These are phyloP conservation scores for Aspergillus novoparasiticus DNA, from an alignment of 2,329 filamentous ascomycete genomes.

Conservation along the genomic window DNA sequence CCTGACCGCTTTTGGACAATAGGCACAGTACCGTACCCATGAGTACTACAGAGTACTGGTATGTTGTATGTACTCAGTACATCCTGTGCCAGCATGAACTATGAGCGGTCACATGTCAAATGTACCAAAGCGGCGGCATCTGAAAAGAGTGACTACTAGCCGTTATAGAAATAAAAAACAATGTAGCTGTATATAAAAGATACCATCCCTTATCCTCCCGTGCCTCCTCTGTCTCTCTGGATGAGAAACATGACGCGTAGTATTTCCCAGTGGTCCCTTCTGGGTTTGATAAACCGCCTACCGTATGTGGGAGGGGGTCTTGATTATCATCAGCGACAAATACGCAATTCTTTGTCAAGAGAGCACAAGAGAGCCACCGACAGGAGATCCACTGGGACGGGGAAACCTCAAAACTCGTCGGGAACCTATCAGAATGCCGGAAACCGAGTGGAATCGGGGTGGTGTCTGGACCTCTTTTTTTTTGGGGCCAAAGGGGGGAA, in stretches of 20 bases:
- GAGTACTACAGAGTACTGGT: neutral
- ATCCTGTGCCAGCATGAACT: neutral
- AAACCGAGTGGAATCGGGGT: neutral
- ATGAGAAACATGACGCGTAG: neutral
- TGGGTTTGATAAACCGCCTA: neutral
- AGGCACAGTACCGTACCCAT: no score
- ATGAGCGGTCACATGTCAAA: neutral
- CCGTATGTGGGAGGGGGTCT: neutral
- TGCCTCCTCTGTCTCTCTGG: neutral
- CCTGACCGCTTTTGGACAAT: neutral
- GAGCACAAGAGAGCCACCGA: conserved; percentile 16
- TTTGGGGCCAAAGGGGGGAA: neutral
- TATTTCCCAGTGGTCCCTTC: neutral
- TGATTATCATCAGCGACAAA: neutral
- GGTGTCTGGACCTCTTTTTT: conserved; percentile 13
- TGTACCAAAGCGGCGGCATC: neutral
- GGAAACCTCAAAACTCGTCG: conserved; percentile 15
- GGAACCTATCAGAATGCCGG: conserved; percentile 20
- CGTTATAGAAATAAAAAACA: neutral
- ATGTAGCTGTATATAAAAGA: neutral
- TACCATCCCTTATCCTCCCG: neutral
- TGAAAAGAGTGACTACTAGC: neutral
- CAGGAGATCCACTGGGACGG: conserved; percentile 20
- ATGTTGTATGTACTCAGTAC: neutral
- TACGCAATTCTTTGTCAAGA: neutral